phyloP scores from a whole-genome alignment of 2,329 filamentous ascomycete genomes.

The Colletotrichum camelliae region DNA sequence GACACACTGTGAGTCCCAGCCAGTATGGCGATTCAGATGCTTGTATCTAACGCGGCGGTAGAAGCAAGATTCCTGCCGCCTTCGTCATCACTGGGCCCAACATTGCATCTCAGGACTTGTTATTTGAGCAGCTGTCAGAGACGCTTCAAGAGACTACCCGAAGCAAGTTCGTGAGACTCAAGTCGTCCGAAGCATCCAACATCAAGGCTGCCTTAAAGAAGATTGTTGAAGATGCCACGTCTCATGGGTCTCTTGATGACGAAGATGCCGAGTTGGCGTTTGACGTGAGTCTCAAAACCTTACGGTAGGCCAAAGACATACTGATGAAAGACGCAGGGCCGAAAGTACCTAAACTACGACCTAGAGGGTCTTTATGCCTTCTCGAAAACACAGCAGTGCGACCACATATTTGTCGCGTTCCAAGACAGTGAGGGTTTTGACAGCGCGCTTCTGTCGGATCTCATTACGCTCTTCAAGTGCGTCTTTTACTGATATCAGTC shows the following conservation, averaged over 20 bases:
- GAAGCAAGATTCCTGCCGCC: slow-evolving; percentile 66
- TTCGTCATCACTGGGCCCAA: slow-evolving; percentile 82
- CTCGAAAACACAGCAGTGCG: slow-evolving; percentile 55
- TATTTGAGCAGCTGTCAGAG: slow-evolving; percentile 74
- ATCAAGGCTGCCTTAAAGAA: slow-evolving; percentile 76
- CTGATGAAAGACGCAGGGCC: slow-evolving; percentile 49
- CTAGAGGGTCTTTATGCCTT: slow-evolving; percentile 72
- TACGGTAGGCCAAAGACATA: not conserved
- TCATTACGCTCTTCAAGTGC: slow-evolving; percentile 73
- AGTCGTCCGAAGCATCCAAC: slow-evolving; percentile 75
- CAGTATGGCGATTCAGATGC: not conserved
- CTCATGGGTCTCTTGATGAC: slow-evolving; percentile 49
- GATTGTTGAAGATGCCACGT: slow-evolving; percentile 71
- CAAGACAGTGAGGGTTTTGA: slow-evolving; percentile 87
- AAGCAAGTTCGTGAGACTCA: slow-evolving; percentile 69
- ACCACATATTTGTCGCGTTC: slow-evolving; percentile 73
- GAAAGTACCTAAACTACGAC: slow-evolving; percentile 78
- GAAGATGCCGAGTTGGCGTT: slow-evolving; percentile 56
- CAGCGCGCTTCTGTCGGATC: slow-evolving; percentile 71
- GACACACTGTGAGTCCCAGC: slow-evolving; percentile 26
- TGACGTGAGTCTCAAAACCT: slow-evolving; percentile 52
- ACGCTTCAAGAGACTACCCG: slow-evolving; percentile 50
- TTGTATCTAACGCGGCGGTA: slow-evolving; percentile 25
- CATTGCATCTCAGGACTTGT: slow-evolving; percentile 74
- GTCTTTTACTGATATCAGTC: slow-evolving; percentile 25